These are phyloP conservation scores for Trypanosoma platydactyli DNA, from an alignment of 208 protist genomes.

Conservation along the genomic window DNA sequence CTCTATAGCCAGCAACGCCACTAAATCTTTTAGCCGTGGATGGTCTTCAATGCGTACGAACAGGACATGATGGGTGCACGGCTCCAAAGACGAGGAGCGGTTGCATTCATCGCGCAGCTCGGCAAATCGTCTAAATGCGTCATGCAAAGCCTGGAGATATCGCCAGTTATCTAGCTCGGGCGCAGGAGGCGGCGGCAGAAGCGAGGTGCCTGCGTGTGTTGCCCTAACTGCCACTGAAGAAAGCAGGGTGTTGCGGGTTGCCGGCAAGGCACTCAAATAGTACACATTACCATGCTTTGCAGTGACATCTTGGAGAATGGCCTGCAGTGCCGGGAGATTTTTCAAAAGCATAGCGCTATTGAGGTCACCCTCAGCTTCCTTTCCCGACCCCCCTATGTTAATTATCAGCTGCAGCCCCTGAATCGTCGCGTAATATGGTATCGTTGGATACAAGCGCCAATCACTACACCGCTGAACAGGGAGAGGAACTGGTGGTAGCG, in stretches of 20 bases:
- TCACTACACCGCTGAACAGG: neutral
- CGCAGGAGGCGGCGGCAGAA: neutral
- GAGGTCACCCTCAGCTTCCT: neutral
- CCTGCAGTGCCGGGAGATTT: conserved; percentile 27
- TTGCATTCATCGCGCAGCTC: conserved; percentile 24
- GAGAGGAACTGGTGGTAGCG: neutral
- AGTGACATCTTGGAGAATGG: conserved; percentile 14
- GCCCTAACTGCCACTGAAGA: neutral
- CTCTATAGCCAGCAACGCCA: conserved; percentile 57
- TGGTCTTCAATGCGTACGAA: conserved; percentile 50
- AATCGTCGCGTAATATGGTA: conserved; percentile 60
- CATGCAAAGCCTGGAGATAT: conserved; percentile 30
- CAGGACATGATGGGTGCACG: conserved; percentile 38
- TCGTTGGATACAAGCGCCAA: conserved; percentile 32
- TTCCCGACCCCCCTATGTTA: conserved; percentile 24
- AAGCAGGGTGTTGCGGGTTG: conserved; percentile 19
- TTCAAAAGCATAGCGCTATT: conserved; percentile 15
- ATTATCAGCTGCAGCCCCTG: conserved; percentile 40
- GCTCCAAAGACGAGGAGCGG: neutral
- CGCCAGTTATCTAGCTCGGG: conserved; percentile 20
- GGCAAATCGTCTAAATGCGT: conserved; percentile 25
- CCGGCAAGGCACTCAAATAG: conserved; percentile 30
- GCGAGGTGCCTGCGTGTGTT: neutral
- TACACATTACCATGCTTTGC: conserved; percentile 36
- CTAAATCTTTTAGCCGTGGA: conserved; percentile 51